A percentile compares a stretch with the other conserved stretches of the same genome.
Conservation (phyloP, 371 early-diverging fungal species). For the Lichtheimia corymbifera region DNA sequence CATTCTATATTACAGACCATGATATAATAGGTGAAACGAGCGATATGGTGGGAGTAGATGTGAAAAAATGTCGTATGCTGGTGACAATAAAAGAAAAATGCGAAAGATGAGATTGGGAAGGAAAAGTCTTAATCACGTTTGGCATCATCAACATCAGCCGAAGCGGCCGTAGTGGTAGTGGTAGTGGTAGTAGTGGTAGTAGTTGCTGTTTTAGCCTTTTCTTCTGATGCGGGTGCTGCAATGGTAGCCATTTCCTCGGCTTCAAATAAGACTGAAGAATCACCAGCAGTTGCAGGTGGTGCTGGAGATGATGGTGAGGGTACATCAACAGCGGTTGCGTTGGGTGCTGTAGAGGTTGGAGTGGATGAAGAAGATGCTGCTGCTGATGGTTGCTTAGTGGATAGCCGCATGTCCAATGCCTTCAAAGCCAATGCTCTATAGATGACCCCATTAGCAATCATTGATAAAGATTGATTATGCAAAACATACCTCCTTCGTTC, state of each 20-base stretch:
- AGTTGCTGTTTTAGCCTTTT: not conserved
- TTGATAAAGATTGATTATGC: not conserved
- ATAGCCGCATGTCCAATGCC: slow-evolving; percentile 64
- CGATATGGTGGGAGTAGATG: no score
- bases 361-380: slow-evolving; percentile 11
- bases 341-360: not conserved
- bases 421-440: slow-evolving; percentile 64
- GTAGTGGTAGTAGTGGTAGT: not conserved
- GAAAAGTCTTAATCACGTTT: slow-evolving; percentile 7
- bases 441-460: not conserved
- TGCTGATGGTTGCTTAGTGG: slow-evolving; percentile 28
- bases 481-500: slow-evolving; percentile 58
- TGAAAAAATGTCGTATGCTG: no score
- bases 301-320: not conserved
- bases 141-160: not conserved
- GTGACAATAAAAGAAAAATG: not conserved
- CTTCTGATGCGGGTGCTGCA: slow-evolving; percentile 4
- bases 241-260: slow-evolving; percentile 17
- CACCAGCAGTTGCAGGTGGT: not conserved
- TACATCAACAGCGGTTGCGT: not conserved
- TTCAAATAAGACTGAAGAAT: slow-evolving; percentile 14
- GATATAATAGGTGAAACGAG: no score
- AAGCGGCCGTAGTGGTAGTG: not conserved
- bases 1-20: no score
- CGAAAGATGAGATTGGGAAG: not conserved